Evolutionary conservation across 306 rosid genomes (phyloP), one percentile per base, ranked within the genome.

Genomic region (Adenanthera pavonina): DNA sequence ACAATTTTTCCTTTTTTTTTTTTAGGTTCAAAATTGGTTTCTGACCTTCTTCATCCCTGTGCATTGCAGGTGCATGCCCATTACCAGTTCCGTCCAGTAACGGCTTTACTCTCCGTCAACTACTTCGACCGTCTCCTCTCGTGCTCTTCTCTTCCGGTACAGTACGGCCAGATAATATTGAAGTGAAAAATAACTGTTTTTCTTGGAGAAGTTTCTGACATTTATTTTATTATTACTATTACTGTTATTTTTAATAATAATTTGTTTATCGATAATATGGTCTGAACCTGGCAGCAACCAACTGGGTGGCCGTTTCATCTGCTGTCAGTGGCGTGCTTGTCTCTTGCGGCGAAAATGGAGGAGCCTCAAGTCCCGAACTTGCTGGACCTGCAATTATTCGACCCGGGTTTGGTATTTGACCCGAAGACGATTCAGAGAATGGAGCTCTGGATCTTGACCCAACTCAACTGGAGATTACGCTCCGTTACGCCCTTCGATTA

Each of bases 301-400:
- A 73, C 57, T 68, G 88, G 86, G 76, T 90, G 98, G 98, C 78
- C 88, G 78, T 89, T 85, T 83, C 94, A 89, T 81, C 93, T 94
- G 7, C 72, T 91, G n/a, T 84, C 97, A 2, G 94, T 91, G 82
- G 94, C 94, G 7, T 91, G 98, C 52, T 80, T 91, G 85, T 93
- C 94, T 52, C 46, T 93, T 6, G 98, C 98, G 53, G 94, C 94
- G 61, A 93, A 93, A 82, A 91, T 93, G 94, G 98, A 87, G 69
- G 97, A 90, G 68, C 77, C 87, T 0, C 62, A 52, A 35, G 90
- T 89, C 57, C 98, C 97, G 0, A 72, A 72, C 8, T 83, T 93
- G 35, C 44, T 87, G 16, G 94, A 85, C 84, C 90, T 93, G 4
- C 98, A 93, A 78, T 35, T 84, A 11, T 88, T 83, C 57, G 84